Base-by-base conservation (phyloP, 441 rosid genomes). In the Dalechampia spathulata region DNA sequence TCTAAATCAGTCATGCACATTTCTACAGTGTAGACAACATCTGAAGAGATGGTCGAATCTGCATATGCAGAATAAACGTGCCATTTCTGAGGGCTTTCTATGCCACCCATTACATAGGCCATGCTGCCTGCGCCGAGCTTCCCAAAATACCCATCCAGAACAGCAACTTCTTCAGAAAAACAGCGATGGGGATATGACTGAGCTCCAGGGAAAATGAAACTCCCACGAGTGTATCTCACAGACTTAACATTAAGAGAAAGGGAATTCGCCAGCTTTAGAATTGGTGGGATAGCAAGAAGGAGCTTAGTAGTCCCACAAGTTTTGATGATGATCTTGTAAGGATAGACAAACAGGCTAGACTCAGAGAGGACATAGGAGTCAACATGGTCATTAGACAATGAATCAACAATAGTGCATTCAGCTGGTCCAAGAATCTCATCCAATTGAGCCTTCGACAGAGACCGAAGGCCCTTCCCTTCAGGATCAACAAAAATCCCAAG, bases 301-400 rank as follows among this genome's bases (percentile, higher is more conserved):
- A 86, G 63, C 73, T 83, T 89, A 0, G 96, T 89, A 21, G 95
- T 86, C 65, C 96, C 96, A 45, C 96, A 89, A 19, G 96, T 89
- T 73, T 89, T 89, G 70, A 89, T 83, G 63, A 89, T 74, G 52
- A 89, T 78, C 82, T 83, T 89, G 74, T 86, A 86, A 13, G 95
- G 71, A 68, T 71, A 86, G 3, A 86, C 80, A 60, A 89, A 89
- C 52, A 89, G 83, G 75, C 96, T 89, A 4, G 96, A 89, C 71
- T 86, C 95, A 0, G 96, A 87, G 28, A 87, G 88, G 12, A 87
- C 88, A 63, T 85, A 81, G 13, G 92, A 89, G 72, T 89, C 92
- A 0, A 88, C 79, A 14, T 61, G 44, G 21, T 69, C 76, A 70
- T 80, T 86, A 6, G 84, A 75, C n/a, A 88, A 63, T 0, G 83